Conservation (phyloP, 2,329 filamentous ascomycete genomes). For the Talaromyces albobiverticillius region DNA sequence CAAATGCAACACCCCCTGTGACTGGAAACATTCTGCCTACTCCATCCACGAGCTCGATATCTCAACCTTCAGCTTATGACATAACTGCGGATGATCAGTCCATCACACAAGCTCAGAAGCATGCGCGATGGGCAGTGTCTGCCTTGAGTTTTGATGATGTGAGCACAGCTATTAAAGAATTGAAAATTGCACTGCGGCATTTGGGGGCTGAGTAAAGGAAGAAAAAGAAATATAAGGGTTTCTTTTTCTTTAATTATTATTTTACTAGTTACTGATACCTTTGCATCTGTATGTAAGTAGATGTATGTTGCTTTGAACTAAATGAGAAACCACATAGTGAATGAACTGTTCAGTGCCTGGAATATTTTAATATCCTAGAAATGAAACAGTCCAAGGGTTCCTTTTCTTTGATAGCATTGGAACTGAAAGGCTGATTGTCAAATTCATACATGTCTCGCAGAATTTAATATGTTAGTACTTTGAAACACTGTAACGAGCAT, state of each 20-base stretch:
- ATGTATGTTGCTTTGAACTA: not conserved
- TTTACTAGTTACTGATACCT: not conserved
- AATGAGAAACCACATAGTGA: not conserved
- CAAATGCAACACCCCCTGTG: constrained; percentile 19
- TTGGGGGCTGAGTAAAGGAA: constrained; percentile 60
- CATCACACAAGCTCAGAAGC: constrained; percentile 82
- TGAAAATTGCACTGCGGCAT: constrained; percentile 68
- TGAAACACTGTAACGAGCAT: too few relatives aligned
- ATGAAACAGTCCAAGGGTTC: too few relatives aligned
- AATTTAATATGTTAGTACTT: too few relatives aligned
- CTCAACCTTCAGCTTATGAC: constrained; percentile 12
- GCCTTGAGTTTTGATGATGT: constrained; percentile 97
- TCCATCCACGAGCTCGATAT: constrained; percentile 15
- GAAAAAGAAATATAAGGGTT: not conserved
- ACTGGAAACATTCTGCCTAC: constrained; percentile 18
- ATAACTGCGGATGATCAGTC: constrained; percentile 63
- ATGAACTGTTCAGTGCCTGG: too few relatives aligned
- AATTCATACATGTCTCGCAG: too few relatives aligned
- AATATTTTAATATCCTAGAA: too few relatives aligned
- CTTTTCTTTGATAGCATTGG: too few relatives aligned
- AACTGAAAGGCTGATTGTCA: too few relatives aligned
- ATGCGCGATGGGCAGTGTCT: constrained; percentile 95
- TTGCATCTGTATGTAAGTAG: not conserved
- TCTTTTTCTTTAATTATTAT: not conserved
- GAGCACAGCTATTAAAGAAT: constrained; percentile 79